These are phyloP conservation scores for Myriangium duriaei DNA, from an alignment of 2,329 filamentous ascomycete genomes.

Conservation along the genomic window DNA sequence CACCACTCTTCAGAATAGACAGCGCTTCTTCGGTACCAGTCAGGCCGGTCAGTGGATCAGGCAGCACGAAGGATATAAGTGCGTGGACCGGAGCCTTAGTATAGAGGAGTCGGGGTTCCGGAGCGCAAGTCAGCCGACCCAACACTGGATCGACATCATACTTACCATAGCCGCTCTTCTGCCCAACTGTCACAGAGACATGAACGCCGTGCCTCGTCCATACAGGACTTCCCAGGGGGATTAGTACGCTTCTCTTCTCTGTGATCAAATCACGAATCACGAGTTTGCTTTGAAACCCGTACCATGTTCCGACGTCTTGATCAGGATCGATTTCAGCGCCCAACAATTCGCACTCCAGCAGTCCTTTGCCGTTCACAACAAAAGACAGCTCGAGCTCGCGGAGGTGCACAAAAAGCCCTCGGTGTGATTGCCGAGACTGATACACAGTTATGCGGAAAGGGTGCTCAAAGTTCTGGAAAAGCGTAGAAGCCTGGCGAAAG, in stretches of 20 bases:
- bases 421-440: neutral
- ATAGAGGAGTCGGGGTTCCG: conserved; percentile 35
- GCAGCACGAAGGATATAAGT: conserved; percentile 44
- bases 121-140: conserved; percentile 42
- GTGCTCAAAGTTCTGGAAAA: conserved; percentile 27
- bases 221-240: conserved; percentile 26
- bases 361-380: conserved; percentile 6
- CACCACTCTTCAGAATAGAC: conserved; percentile 14
- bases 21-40: conserved; percentile 48
- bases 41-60: conserved; percentile 44
- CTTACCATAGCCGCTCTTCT: conserved; percentile 41
- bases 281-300: conserved; percentile 48
- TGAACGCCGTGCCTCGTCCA: conserved; percentile 15
- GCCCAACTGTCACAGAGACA: conserved; percentile 26
- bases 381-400: conserved; percentile 16
- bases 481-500: conserved; percentile 25
- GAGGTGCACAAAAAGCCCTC: conserved; percentile 14
- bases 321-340: conserved; percentile 28
- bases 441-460: conserved; percentile 13
- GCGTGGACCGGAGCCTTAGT: conserved; percentile 49
- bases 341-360: conserved; percentile 15
- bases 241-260: conserved; percentile 38
- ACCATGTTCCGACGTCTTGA: conserved; percentile 48
- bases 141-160: conserved; percentile 44
- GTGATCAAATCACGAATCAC: conserved; percentile 39